Conservation (phyloP, 2,329 filamentous ascomycete genomes). For the Penicillium corylophilum region DNA sequence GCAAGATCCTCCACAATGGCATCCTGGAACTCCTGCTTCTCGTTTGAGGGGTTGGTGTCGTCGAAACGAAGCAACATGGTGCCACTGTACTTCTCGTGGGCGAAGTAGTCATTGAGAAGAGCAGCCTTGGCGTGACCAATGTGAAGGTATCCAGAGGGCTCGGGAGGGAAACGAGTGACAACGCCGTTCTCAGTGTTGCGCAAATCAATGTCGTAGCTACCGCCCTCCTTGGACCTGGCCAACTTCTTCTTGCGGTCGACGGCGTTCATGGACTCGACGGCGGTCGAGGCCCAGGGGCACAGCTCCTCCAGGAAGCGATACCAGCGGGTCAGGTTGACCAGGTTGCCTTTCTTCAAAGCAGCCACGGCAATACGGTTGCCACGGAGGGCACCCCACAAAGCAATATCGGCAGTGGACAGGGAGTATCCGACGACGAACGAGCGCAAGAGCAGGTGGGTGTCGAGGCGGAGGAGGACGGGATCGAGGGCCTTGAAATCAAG, state of each 20-base stretch:
- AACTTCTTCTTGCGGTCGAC: conserved; percentile 68
- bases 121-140: conserved; percentile 95
- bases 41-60: conserved; percentile 95
- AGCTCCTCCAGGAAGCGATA: conserved; percentile 80
- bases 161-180: conserved; percentile 87
- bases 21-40: conserved; percentile 95
- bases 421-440: conserved; percentile 82
- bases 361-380: conserved; percentile 81
- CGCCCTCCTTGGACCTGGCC: conserved; percentile 71
- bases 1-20: conserved; percentile 88
- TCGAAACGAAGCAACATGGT: conserved; percentile 90
- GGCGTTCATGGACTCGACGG: conserved; percentile 68
- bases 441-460: conserved; percentile 82
- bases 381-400: conserved; percentile 79
- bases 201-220: conserved; percentile 84
- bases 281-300: conserved; percentile 71
- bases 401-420: conserved; percentile 72
- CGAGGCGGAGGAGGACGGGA: conserved; percentile 70
- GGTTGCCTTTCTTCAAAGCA: conserved; percentile 73
- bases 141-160: conserved; percentile 93
- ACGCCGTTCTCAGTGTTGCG: conserved; percentile 84
- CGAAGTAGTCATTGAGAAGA: conserved; percentile 93
- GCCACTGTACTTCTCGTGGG: conserved; percentile 87
- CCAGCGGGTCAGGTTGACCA: conserved; percentile 80
- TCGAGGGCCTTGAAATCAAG: conserved; percentile 83